Evolutionary conservation across 108 stramenopile genomes (phyloP).

Genomic region (Thalassiosira profunda): DNA sequence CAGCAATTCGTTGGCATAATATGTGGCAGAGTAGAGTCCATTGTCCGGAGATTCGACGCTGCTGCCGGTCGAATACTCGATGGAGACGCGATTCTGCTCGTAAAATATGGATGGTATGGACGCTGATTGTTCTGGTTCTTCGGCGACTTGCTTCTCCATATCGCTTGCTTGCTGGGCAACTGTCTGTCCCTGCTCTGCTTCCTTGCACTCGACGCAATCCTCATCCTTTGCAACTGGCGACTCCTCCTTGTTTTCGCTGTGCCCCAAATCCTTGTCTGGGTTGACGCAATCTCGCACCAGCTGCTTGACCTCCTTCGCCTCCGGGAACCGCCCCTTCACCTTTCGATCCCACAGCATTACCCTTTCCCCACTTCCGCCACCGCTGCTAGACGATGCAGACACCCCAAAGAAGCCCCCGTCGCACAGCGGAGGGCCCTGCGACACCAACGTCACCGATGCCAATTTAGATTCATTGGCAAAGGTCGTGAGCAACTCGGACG

Average conservation of each 20-base stretch:
- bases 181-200: neutral
- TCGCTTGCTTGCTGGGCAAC: too few species aligned
- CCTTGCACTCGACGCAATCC: conserved; percentile 18
- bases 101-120: conserved; percentile 15
- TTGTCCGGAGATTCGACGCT: conserved; percentile 25
- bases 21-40: conserved; percentile 21
- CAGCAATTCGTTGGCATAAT: conserved; percentile 56
- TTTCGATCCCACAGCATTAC: conserved; percentile 62
- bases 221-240: neutral
- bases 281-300: conserved; percentile 70
- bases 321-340: conserved; percentile 73
- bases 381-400: conserved; percentile 1
- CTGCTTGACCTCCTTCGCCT: conserved; percentile 83
- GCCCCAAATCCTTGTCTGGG: conserved; percentile 73
- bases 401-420: conserved; percentile 42
- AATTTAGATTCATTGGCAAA: conserved; percentile 57
- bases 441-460: conserved; percentile 56
- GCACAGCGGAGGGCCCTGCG: conserved; percentile 33
- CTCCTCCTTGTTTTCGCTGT: conserved; percentile 58
- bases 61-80: conserved; percentile 40
- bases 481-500: conserved; percentile 84
- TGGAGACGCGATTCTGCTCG: conserved; percentile 18
- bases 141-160: neutral
- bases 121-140: neutral
- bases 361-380: too few species aligned